Conservation (phyloP, 2,329 filamentous ascomycete genomes). For the Ciborinia camelliae region DNA sequence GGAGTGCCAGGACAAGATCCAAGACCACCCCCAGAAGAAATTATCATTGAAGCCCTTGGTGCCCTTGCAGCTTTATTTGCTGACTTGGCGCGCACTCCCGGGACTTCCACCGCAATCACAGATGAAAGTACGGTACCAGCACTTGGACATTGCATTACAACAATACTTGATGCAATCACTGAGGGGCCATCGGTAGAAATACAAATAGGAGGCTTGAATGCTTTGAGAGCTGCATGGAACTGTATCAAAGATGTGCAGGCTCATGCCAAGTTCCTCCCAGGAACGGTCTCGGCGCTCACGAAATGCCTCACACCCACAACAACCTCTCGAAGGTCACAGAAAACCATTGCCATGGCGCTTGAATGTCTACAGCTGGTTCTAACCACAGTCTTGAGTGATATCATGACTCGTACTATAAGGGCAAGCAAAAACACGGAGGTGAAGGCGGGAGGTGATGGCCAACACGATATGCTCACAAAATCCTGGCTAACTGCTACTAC, state of each 20-base stretch:
- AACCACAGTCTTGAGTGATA: conserved; percentile 54
- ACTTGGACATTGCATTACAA: conserved; percentile 76
- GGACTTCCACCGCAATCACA: conserved; percentile 49
- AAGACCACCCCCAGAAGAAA: conserved; percentile 63
- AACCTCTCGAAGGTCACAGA: conserved; percentile 56
- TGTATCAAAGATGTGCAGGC: conserved; percentile 70
- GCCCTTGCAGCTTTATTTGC: conserved; percentile 66
- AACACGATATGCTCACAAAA: conserved; percentile 40
- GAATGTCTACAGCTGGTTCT: conserved; percentile 55
- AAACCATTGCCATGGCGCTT: conserved; percentile 62
- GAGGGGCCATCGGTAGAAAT: conserved; percentile 63
- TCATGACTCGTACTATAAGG: conserved; percentile 47
- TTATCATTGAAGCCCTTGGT: conserved; percentile 65
- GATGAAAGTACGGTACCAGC: conserved; percentile 66
- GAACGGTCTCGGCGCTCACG: conserved; percentile 77
- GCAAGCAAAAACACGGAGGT: conserved; percentile 7
- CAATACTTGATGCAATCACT: conserved; percentile 71
- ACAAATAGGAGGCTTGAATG: conserved; percentile 65
- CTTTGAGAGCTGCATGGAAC: conserved; percentile 59
- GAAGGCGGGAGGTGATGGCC: conserved; percentile 36
- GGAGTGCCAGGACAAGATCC: conserved; percentile 59
- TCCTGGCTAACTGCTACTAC: conserved; percentile 79
- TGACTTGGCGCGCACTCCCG: conserved; percentile 51
- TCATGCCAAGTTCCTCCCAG: conserved; percentile 81
- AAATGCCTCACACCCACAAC: conserved; percentile 67